These are phyloP conservation scores for Phytophthora cryptogea DNA, from an alignment of 352 stramenopile species.

Conservation along the genomic window DNA sequence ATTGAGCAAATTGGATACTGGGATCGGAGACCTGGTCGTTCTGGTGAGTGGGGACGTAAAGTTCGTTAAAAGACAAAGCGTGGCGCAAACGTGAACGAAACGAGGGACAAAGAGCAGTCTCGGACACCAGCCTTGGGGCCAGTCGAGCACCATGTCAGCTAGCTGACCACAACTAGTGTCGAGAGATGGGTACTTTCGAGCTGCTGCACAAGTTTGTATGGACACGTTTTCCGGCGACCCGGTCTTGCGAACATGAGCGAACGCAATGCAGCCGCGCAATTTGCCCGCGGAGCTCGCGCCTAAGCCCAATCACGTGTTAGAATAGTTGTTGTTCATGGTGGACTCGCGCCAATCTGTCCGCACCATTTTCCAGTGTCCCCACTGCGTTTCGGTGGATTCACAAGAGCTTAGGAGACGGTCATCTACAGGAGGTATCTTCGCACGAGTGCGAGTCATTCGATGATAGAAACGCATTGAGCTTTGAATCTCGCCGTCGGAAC, in stretches of 20 bases:
- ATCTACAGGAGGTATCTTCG: too few relatives aligned
- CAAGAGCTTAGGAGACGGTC: not conserved
- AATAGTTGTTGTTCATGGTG: not conserved
- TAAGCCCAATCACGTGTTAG: constrained; percentile 7
- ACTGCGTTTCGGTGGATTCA: not conserved
- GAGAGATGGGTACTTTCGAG: not conserved
- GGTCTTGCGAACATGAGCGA: constrained; percentile 9
- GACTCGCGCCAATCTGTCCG: not conserved
- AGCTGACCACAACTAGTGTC: constrained; percentile 12
- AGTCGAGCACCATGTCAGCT: constrained; percentile 6
- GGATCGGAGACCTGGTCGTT: not conserved
- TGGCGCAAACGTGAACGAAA: constrained; percentile 5
- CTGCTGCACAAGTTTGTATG: not conserved
- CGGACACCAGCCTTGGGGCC: constrained; percentile 4
- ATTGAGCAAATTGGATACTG: constrained; percentile 29
- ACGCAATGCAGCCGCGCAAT: constrained; percentile 8
- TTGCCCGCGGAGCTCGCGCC: not conserved
- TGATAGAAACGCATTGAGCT: not conserved
- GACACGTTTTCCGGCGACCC: not conserved
- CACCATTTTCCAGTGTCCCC: not conserved
- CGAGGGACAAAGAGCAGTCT: not conserved
- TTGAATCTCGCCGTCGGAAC: not conserved
- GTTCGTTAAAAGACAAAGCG: constrained; percentile 22
- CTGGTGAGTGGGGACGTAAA: not conserved
- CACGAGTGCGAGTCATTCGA: not conserved